A percentile compares a stretch with the other conserved stretches of the same genome.
Conservation (phyloP, 116 monocot species). For the Iris pallida region DNA sequence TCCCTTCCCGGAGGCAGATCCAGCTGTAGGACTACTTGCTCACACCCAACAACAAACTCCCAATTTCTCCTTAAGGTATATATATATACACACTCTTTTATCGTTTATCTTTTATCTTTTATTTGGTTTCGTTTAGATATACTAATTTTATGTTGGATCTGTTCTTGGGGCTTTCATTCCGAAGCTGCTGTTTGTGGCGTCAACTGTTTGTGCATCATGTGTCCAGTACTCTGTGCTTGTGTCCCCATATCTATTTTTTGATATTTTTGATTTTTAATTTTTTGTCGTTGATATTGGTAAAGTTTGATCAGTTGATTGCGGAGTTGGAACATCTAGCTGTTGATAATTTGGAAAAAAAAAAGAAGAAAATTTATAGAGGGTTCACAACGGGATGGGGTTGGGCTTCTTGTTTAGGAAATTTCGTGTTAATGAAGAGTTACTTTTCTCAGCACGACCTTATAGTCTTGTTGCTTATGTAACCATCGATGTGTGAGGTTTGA, state of each 20-base stretch:
- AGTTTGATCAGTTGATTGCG: no score
- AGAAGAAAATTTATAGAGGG: not conserved
- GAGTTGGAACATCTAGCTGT: no score
- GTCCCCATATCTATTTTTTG: not conserved
- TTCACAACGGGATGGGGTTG: not conserved
- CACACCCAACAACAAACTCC: conserved; percentile 16
- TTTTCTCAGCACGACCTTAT: no score
- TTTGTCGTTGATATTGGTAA: no score
- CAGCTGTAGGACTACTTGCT: conserved; percentile 22
- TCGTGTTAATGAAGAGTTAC: no score
- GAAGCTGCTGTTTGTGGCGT: not conserved
- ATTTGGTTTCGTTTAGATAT: not conserved
- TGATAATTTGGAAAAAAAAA: no score
- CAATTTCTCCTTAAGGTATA: conserved; percentile 72
- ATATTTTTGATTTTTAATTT: no score
- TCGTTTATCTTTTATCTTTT: no score
- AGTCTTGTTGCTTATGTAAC: not conserved
- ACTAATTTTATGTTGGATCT: not conserved
- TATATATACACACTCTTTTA: no score
- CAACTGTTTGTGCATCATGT: not conserved
- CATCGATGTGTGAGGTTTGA: not conserved
- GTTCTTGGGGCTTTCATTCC: not conserved
- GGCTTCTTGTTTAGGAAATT: conserved; percentile 15
- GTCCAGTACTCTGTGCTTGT: not conserved
- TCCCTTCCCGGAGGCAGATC: conserved; percentile 26